Evolutionary conservation across 129 eudicot species (phyloP), one percentile per base, ranked within the genome.

Genomic region (Chrysanthemum seticuspe): DNA sequence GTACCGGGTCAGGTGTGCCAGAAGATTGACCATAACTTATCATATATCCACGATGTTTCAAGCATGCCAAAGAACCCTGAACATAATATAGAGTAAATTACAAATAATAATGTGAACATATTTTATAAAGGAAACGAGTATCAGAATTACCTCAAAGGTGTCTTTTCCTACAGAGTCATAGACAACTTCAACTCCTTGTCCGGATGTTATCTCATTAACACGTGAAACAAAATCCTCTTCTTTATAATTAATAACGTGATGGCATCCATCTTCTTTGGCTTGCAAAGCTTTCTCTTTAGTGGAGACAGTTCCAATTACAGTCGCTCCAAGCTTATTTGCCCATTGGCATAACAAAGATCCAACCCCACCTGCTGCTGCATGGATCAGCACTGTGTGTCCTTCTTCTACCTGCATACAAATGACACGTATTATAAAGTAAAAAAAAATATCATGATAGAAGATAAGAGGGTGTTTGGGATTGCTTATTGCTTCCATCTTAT

Each of bases 131-230:
- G 58, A 53, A 3, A 12, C 2, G 47, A 60, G 63, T 2, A 59
- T 19, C 14, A 10, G 7, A 0, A 36, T 75, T 73, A 91, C 91
- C 89, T 87, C 75, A 74, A 91, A 91, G 56, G 91, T 91, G 83
- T 87, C 97, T 71, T 84, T 91, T 47, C 97, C 97, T n/a, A 87
- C 95, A 13, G 95, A 87, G 76, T 91, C 97, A 23, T 85, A 91
- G 68, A 91, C 97, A 57, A 84, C 97, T n/a, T 91, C 95, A 13
- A 91, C 86, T 77, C 97, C 91, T 82, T 76, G 62, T 34, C 86
- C 91, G 9, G 88, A 75, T 48, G 97, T 91, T 77, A 91, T 85
- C 67, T 91, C 97, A 16, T 81, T 68, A 60, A 91, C 91, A 60
- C 91, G 85, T 23, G 85, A 55, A 11, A 80, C 95, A 76, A 91